Evolutionary conservation across 768 basidiomycete species (phyloP).

Genomic region (Gymnopilus dilepis): DNA sequence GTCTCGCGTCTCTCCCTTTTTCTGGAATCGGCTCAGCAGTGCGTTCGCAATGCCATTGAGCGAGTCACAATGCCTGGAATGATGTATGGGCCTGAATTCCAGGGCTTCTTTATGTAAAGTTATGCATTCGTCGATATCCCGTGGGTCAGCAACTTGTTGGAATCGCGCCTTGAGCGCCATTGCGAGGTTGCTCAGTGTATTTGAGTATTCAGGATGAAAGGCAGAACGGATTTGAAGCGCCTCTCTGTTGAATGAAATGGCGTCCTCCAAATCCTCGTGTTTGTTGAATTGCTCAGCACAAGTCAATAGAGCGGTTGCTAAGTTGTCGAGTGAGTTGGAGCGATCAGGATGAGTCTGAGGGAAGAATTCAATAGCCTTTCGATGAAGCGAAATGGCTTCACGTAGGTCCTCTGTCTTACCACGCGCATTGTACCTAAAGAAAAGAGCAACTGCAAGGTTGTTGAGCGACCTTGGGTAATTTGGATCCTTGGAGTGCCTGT

Average conservation of each 20-base stretch:
- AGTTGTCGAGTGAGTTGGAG: neutral
- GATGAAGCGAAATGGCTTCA: neutral
- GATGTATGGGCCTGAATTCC: neutral
- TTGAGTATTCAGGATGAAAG: neutral
- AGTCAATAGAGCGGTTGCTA: neutral
- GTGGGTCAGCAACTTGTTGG: neutral
- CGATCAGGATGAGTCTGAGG: neutral
- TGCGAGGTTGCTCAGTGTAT: slow-evolving; percentile 5
- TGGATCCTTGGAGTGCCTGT: too few species aligned
- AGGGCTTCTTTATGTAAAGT: slow-evolving; percentile 5
- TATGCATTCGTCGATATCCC: neutral
- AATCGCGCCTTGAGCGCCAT: neutral
- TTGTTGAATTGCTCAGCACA: too few species aligned
- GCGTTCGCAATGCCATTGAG: slow-evolving; percentile 6
- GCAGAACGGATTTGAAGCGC: neutral
- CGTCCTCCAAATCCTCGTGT: neutral
- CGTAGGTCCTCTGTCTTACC: neutral
- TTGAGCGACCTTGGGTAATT: too few species aligned
- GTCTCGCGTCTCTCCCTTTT: neutral
- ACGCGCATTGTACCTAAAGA: neutral
- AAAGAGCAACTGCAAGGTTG: slow-evolving; percentile 8
- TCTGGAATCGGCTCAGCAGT: neutral
- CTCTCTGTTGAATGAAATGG: slow-evolving; percentile 5
- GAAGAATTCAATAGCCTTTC: neutral
- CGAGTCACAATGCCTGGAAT: neutral